phyloP scores from a whole-genome alignment of 1,139 yeast genomes.

The Geotrichum histeridarum region DNA sequence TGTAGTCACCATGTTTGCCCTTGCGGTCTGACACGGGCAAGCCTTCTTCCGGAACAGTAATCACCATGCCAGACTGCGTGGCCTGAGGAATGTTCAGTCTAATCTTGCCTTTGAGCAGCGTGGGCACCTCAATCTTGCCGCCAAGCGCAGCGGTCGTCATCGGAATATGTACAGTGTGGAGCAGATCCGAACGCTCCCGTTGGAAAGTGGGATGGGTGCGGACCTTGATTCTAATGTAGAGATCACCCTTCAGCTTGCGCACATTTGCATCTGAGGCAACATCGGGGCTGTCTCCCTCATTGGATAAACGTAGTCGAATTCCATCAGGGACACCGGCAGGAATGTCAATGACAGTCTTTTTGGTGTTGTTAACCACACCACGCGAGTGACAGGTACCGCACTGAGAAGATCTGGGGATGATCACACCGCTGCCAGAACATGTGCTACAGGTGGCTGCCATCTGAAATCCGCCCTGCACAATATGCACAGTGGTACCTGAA shows the following conservation, averaged over 20 bases:
- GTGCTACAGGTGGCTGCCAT: constrained; percentile 89
- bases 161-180: constrained; percentile 62
- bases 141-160: constrained; percentile 97
- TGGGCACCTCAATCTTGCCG: constrained; percentile 82
- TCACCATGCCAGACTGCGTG: constrained; percentile 68
- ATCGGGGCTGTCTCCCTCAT: constrained; percentile 88
- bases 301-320: constrained; percentile 72
- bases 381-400: constrained; percentile 83
- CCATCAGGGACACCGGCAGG: constrained; percentile 92
- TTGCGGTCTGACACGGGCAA: constrained; percentile 65
- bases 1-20: constrained; percentile 57
- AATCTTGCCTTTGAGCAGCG: constrained; percentile 66
- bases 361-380: constrained; percentile 69
- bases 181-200: constrained; percentile 59
- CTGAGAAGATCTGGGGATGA: constrained; percentile 59
- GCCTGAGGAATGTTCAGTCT: constrained; percentile 83
- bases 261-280: constrained; percentile 43
- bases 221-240: constrained; percentile 75
- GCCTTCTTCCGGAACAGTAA: constrained; percentile 83
- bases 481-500: constrained; percentile 82
- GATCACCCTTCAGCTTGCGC: constrained; percentile 72
- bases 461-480: constrained; percentile 88
- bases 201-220: constrained; percentile 65
- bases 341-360: constrained; percentile 69
- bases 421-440: constrained; percentile 87